These are phyloP conservation scores for Boletellus sp. DNA, from an alignment of 768 basidiomycete species.

Conservation along the genomic window DNA sequence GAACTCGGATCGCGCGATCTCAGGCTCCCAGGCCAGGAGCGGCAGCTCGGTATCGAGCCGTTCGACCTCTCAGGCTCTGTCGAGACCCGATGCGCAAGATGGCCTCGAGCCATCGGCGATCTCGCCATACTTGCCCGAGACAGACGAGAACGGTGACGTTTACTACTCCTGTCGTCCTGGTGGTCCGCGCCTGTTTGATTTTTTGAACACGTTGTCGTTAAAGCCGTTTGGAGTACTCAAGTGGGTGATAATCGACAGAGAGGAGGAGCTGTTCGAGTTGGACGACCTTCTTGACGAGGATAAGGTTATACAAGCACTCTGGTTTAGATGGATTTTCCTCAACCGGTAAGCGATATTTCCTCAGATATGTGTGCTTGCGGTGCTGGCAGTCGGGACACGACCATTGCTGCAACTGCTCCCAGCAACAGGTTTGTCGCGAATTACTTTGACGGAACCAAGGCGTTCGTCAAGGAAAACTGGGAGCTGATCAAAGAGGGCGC, in stretches of 20 bases:
- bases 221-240: slow-evolving; percentile 61
- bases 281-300: slow-evolving; percentile 71
- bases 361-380: neutral
- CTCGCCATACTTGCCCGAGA: slow-evolving; percentile 48
- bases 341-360: slow-evolving; percentile 42
- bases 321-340: slow-evolving; percentile 70
- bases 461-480: slow-evolving; percentile 62
- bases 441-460: slow-evolving; percentile 48
- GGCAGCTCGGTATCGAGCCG: slow-evolving; percentile 3
- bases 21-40: slow-evolving; percentile 2
- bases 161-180: slow-evolving; percentile 63
- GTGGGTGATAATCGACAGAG: slow-evolving; percentile 67
- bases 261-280: slow-evolving; percentile 72
- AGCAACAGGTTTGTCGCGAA: slow-evolving; percentile 56
- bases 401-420: neutral
- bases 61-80: slow-evolving; percentile 10
- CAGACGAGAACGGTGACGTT: slow-evolving; percentile 44
- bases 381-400: neutral
- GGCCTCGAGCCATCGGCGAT: slow-evolving; percentile 51
- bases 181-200: slow-evolving; percentile 62
- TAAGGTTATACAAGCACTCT: slow-evolving; percentile 76
- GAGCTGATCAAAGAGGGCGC: slow-evolving; percentile 64
- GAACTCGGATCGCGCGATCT: neutral
- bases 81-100: slow-evolving; percentile 33
- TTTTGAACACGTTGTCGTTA: slow-evolving; percentile 56